Base-by-base conservation (phyloP, 345 rosid species). In the Salix arbutifolia region DNA sequence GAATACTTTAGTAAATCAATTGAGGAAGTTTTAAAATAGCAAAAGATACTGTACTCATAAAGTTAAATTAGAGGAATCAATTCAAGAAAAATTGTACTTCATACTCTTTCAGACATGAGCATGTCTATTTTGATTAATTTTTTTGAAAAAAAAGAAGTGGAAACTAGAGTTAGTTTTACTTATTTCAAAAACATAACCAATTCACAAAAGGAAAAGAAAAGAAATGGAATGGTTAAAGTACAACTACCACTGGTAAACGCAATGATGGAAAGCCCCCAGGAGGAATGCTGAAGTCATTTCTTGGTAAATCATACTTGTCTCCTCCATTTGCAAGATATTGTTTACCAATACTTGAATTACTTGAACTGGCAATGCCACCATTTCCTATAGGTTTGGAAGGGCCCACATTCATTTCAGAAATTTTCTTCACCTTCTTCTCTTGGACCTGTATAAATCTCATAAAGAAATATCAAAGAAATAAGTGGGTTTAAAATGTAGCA, bases 341-440 rank as follows among this genome's bases (percentile, higher is more conserved):
- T 69, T 70, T 89, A 74, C 83, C 70, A 80, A 82, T 83, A 75
- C 77, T 82, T 72, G 87, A 81, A 78, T 83, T 87, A 79, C 92
- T 93, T 84, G 97, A 89, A 84, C 88, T 91, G 31, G 91, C 90
- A 82, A 84, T n/a, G 69, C 67, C 82, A 70, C 95, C 99, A 86
- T 91, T 96, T 86, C 88, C 91, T 67, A 85, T 30, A 74, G 90
- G 79, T 82, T 87, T 90, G 52, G 89, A 87, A 74, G 88, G 84
- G 86, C 91, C 96, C 78, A 87, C 60, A 75, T 92, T 96, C 89
- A 94, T 83, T 23, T 90, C 92, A 82, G 91, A 87, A 64, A 94
- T 81, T 82, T 92, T 96, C 85, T 94, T 96, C 42, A 94, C 86
- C 94, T 91, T 92, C 91, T 92, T 93, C 83, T 96, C 98, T 87